These are phyloP conservation scores for Cytospora mali DNA, from an alignment of 2,329 filamentous ascomycete genomes.

Conservation along the genomic window DNA sequence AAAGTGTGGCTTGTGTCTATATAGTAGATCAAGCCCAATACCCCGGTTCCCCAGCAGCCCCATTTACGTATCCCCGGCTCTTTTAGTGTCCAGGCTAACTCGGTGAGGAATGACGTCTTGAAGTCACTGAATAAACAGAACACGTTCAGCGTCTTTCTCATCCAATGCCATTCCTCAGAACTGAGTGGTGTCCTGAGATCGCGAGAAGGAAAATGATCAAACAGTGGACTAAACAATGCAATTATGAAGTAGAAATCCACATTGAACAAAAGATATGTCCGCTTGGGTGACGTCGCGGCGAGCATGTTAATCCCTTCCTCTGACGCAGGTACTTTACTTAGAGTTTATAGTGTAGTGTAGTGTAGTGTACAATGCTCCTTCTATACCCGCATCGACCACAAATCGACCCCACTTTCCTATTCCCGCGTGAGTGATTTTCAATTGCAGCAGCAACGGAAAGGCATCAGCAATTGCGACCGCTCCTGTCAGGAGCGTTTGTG, in stretches of 20 bases:
- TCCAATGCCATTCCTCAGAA: background rate
- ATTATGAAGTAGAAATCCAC: too few relatives aligned
- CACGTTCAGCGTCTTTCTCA: too few relatives aligned
- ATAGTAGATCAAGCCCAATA: background rate
- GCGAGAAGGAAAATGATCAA: too few relatives aligned
- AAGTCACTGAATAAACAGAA: background rate
- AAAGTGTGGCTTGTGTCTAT: background rate
- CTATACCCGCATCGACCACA: background rate
- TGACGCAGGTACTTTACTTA: background rate
- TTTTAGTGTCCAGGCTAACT: background rate
- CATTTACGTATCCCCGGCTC: background rate
- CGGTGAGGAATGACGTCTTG: background rate
- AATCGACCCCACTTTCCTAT: background rate
- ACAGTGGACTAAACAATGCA: too few relatives aligned
- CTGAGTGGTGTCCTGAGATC: too few relatives aligned
- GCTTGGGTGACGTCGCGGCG: too few relatives aligned
- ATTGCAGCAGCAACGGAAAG: background rate
- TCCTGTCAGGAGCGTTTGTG: conserved; percentile 3
- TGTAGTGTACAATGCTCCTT: background rate
- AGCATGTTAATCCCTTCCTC: background rate
- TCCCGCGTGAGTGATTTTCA: conserved; percentile 21
- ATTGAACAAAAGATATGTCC: too few relatives aligned
- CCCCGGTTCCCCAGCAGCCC: background rate
- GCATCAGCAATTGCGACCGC: background rate
- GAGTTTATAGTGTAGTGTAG: too few relatives aligned